Evolutionary conservation across 495 filamentous ascomycete genomes (phyloP).

Genomic region (Amphirosellinia nigrospora): DNA sequence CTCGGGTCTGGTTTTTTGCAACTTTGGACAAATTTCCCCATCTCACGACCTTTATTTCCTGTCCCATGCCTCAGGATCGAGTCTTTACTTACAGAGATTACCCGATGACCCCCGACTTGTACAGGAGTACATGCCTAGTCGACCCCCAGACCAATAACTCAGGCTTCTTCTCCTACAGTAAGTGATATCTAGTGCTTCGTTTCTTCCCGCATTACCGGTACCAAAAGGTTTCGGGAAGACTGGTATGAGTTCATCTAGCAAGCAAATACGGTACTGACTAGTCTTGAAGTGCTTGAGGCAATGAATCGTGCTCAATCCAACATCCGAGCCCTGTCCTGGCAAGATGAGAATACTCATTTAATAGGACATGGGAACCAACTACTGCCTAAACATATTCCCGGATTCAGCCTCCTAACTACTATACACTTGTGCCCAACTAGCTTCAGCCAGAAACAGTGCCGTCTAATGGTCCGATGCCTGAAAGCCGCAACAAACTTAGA

Average conservation of each 20-base stretch:
- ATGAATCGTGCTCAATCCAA: not conserved
- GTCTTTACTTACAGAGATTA: not conserved
- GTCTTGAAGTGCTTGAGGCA: not conserved
- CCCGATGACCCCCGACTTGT: not conserved
- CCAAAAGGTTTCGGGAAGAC: no score
- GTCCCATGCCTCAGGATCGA: not conserved
- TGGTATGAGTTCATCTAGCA: not conserved
- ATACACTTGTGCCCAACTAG: not conserved
- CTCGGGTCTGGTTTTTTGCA: not conserved
- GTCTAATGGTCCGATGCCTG: no score
- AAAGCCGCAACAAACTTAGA: not conserved
- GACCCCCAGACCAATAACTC: no score
- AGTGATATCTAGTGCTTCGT: not conserved
- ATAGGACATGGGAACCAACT: not conserved
- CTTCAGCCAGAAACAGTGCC: not conserved
- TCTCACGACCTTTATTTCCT: not conserved
- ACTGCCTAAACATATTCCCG: not conserved
- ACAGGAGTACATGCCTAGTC: not conserved
- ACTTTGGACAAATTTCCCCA: not conserved
- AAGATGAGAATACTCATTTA: not conserved
- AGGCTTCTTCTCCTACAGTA: not conserved
- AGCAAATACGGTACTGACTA: not conserved
- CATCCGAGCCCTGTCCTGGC: not conserved
- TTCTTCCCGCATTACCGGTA: not conserved
- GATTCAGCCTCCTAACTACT: not conserved